Conservation (phyloP, 2,329 filamentous ascomycete genomes). For the Sporothrix pallida region DNA sequence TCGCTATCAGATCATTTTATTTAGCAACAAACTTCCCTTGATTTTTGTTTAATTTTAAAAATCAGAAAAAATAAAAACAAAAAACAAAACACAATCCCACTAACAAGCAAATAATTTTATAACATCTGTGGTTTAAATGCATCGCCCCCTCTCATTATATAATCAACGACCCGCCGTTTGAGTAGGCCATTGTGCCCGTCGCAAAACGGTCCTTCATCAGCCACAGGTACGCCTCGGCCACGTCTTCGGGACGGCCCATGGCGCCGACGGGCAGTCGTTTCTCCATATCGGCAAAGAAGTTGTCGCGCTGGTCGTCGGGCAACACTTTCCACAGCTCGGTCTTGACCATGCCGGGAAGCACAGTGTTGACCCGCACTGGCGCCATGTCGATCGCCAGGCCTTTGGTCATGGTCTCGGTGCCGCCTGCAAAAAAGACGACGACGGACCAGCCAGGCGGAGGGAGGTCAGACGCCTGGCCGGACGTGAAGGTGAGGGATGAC, state of each 20-base stretch:
- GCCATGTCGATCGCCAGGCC: slow-evolving; percentile 66
- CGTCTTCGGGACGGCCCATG: slow-evolving; percentile 40
- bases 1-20: too few relatives aligned
- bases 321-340: slow-evolving; percentile 52
- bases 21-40: too few relatives aligned
- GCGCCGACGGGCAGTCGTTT: slow-evolving; percentile 37
- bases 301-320: slow-evolving; percentile 38
- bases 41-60: too few relatives aligned
- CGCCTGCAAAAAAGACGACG: slow-evolving; percentile 55
- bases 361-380: slow-evolving; percentile 67
- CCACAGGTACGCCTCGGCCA: slow-evolving; percentile 44
- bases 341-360: slow-evolving; percentile 60
- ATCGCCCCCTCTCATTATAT: neutral
- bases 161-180: slow-evolving; percentile 31
- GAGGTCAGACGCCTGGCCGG: slow-evolving; percentile 56
- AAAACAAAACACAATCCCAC: neutral
- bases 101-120: too few relatives aligned
- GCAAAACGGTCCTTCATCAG: slow-evolving; percentile 42
- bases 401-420: slow-evolving; percentile 58
- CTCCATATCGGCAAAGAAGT: slow-evolving; percentile 38
- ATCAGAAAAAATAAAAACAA: too few relatives aligned
- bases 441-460: slow-evolving; percentile 60
- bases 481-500: slow-evolving; percentile 61
- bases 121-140: neutral
- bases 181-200: slow-evolving; percentile 40